Evolutionary conservation across 495 filamentous ascomycete species (phyloP), one percentile per base, ranked within the genome.

Genomic region (Aspergillus homomorphus): DNA sequence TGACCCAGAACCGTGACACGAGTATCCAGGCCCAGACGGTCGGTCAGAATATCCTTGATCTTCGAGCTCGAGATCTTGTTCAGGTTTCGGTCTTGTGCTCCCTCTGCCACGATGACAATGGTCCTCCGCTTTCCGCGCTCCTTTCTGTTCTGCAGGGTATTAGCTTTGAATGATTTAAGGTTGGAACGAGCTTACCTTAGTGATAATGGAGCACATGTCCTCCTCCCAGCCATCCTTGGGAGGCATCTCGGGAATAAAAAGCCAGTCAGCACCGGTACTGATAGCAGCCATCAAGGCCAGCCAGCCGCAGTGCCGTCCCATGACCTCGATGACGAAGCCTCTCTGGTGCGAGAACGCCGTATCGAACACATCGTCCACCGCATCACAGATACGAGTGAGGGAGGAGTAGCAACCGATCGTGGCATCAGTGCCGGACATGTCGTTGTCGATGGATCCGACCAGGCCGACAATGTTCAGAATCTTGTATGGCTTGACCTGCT

Each of bases 231-330:
- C 87, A 21, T 88, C 85, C 53, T 82, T 79, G 15, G 93, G 90
- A 57, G 95, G 95, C 74, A 91, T 96, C 76, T 99, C 95, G 0
- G 95, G 95, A 49, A 98, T 89, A 72, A 99, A 96, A 46, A 98
- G 81, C 75, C 95, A 99, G 73, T 99, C 95, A 5, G 95, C 93
- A 24, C 94, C 95, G 3, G 91, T 96, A 58, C 90, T 92, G 52
- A 98, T 91, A 58, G 92, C 94, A 14, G 95, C 89, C 92, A 97
- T 97, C 46, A 99, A 78, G 45, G 94, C 95, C 51, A 99, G 78
- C 95, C 95, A 99, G 43, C 95, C 95, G 66, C 95, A 99, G 74
- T 98, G 93, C 56, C 95, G 84, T n/a, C 95, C 95, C 95, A 99
- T 99, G 49, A 98, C 95, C 71, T 98, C 95, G 64, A 99, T 88